Evolutionary conservation across 2,329 filamentous ascomycete genomes (phyloP), one percentile per base, ranked within the genome.

Genomic region (Penicillium sp.): DNA sequence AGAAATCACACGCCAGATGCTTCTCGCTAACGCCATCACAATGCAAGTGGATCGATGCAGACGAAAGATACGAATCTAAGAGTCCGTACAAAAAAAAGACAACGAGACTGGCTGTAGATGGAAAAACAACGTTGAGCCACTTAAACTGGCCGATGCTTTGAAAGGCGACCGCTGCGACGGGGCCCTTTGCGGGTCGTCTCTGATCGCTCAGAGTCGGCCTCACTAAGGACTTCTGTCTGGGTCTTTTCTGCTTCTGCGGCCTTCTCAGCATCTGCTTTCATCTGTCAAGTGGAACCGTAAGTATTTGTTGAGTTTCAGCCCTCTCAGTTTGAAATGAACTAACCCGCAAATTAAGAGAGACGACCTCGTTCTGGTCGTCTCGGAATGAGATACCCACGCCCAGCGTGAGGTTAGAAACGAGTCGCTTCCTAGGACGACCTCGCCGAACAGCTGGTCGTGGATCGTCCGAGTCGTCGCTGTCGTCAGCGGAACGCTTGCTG

Each of bases 401-500:
- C 43, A 67, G 35, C 1, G 73, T 75, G 21, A 75, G 68, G 48
- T 75, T 73, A 5, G 73, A 71, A 6, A 75, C 60, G 3, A 74
- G 69, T 2, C 71, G 70, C 39, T 68, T 66, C 50, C 70, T 75
- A 22, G 57, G 59, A 39, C 70, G 64, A 8, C 46, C 62, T 19
- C 69, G 70, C 29, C 71, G 67, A 13, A 62, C 58, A 13, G 69
- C 65, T 4, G 69, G 66, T 8, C 65, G 70, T 41, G 66, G 63
- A 10, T 68, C 68, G n/a, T 77, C 74, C 6, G 73, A 74, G 27
- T 71, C 57, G 16, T 74, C 74, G 37, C 70, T 75, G 33, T 73
- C 72, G 48, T 76, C 72, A 6, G 74, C 74, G 5, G 74, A 76
- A 22, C 75, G 73, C 57, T 77, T 77, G 61, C 74, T 77, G 10